Evolutionary conservation across 2,329 filamentous ascomycete species (phyloP).

Genomic region (Diaporthe nobilis): DNA sequence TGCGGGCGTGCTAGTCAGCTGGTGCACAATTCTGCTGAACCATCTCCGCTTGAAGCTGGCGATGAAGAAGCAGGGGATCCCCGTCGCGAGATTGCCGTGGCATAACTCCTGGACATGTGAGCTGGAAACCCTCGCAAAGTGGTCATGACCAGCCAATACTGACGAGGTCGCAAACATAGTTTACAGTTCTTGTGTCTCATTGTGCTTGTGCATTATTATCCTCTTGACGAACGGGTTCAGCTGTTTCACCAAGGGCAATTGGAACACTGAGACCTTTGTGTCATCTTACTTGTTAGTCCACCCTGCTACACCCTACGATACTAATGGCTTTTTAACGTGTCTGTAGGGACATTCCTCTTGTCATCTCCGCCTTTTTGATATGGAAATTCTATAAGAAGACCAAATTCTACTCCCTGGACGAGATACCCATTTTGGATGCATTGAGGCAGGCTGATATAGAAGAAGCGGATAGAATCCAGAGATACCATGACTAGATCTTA

Average conservation of each 20-base stretch:
- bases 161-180: conserved; percentile 52
- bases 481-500: conserved; percentile 36
- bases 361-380: conserved; percentile 67
- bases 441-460: conserved; percentile 61
- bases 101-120: conserved; percentile 73
- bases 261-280: conserved; percentile 70
- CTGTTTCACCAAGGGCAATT: conserved; percentile 72
- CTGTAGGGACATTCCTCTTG: conserved; percentile 71
- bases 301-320: not conserved
- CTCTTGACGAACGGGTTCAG: conserved; percentile 79
- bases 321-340: not conserved
- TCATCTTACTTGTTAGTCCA: conserved; percentile 72
- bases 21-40: conserved; percentile 72
- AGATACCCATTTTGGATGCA: conserved; percentile 67
- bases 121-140: conserved; percentile 45
- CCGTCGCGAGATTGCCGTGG: conserved; percentile 68
- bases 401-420: conserved; percentile 63
- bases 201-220: conserved; percentile 74
- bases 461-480: conserved; percentile 46
- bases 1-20: conserved; percentile 74
- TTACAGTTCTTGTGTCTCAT: conserved; percentile 72
- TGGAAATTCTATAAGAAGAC: conserved; percentile 79
- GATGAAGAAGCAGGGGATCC: conserved; percentile 68
- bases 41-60: conserved; percentile 70
- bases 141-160: conserved; percentile 11